Base-by-base conservation (phyloP, 1,284 basidiomycete genomes). In the Pyrrhoderma noxium region DNA sequence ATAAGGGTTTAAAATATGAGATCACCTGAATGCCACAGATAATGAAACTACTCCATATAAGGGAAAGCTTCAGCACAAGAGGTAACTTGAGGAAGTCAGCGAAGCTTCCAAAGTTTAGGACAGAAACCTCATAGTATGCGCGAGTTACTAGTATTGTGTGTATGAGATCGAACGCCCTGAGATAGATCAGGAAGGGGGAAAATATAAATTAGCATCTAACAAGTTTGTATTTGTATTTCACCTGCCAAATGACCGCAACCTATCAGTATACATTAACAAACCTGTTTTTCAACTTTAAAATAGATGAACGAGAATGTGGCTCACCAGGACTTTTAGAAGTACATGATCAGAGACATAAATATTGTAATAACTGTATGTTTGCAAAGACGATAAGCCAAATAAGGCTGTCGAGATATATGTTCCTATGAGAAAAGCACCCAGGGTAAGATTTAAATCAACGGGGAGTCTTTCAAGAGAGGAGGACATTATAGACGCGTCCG, bases 331-430 rank as follows among this genome's bases (percentile, higher is more conserved):
- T 19, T 47, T 47, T 16, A 47, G 34, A 16, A 36, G 21, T 1
- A 11, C 3, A 21, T 18, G 19, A 39, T 47, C 46, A 3, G 18
- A 14, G 21, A 19, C 22, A 25, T 47, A 47, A 13, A n/a, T 47
- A 22, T n/a, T 19, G 23, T 47, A 47, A 16, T 47, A 47, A 16
- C 38, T 37, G 22, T 47, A 47, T 14, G 46, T 47, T 19, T 47
- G 46, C 19, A 47, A 5, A 11, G n/a, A 18, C 13, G 22, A 18
- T 5, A 47, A 21, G 14, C 46, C 46, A 39, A 47, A 47, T 7
- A 47, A 18, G 19, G 35, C 14, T n/a, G 19, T 27, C 8, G 46
- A 37, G 13, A 47, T 38, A 7, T 39, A 47, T 22, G 36, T 38
- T 5, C 46, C 46, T 5, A 38, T 25, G 27, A 38, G 22, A 5